Evolutionary conservation across 257 asterid genomes (phyloP).

Genomic region (Eucommia ulmoides): DNA sequence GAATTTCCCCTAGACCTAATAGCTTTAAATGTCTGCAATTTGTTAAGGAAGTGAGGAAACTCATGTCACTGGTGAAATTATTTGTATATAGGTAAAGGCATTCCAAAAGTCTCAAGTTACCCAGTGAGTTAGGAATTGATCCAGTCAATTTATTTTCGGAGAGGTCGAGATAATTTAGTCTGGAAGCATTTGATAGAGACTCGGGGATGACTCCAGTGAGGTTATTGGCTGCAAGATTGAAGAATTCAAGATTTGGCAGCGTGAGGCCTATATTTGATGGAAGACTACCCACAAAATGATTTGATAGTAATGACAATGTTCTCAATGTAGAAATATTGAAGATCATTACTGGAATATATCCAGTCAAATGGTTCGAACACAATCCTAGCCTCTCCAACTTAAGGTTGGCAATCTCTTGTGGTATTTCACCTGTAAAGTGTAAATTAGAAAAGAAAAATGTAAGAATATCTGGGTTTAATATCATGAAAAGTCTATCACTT

Average conservation of each 20-base stretch:
- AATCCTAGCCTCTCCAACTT: not conserved
- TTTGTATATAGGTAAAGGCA: slow-evolving; percentile 7
- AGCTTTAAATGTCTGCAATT: slow-evolving; percentile 14
- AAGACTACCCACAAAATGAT: not conserved
- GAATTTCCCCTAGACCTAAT: slow-evolving; percentile 6
- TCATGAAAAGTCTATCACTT: too few relatives aligned
- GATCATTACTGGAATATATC: not conserved
- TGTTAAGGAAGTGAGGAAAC: slow-evolving; percentile 18
- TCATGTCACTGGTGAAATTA: slow-evolving; percentile 15
- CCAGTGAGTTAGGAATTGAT: slow-evolving; percentile 9
- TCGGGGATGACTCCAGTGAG: slow-evolving; percentile 7
- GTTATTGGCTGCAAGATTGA: not conserved
- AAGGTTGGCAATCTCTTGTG: not conserved
- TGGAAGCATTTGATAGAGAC: slow-evolving; percentile 15
- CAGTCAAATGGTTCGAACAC: not conserved
- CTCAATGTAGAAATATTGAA: not conserved
- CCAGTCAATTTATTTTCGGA: slow-evolving; percentile 7
- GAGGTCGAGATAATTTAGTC: slow-evolving; percentile 5
- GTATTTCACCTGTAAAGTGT: not conserved
- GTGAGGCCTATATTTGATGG: slow-evolving; percentile 3
- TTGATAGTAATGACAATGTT: not conserved
- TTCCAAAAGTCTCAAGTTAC: slow-evolving; percentile 2
- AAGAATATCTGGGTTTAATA: too few relatives aligned
- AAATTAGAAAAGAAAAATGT: not conserved
- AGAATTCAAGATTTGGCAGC: slow-evolving; percentile 8